Evolutionary conservation across 192 early-diverging fungal genomes (phyloP).

Genomic region (Umbelopsis ramanniana): DNA sequence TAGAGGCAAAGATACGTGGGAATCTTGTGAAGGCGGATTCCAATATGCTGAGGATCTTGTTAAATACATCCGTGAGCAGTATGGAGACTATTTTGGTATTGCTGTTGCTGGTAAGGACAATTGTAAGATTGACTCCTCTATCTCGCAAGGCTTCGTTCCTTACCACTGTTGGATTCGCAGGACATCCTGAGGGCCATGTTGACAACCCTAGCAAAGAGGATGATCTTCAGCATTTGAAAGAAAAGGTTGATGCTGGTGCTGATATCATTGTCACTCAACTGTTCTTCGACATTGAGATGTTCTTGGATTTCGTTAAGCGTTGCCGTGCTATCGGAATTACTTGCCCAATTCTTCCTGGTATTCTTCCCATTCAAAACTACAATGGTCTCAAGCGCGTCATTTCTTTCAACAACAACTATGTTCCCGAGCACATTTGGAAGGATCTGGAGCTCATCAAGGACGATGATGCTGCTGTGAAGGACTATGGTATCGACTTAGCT

Average conservation of each 20-base stretch:
- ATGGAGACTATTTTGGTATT: constrained; percentile 95
- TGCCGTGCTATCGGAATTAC: constrained; percentile 76
- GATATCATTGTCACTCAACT: constrained; percentile 96
- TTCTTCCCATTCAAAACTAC: constrained; percentile 95
- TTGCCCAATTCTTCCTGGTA: constrained; percentile 85
- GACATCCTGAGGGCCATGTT: constrained; percentile 93
- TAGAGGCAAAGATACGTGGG: constrained; percentile 79
- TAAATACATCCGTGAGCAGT: constrained; percentile 80
- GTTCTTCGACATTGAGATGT: constrained; percentile 85
- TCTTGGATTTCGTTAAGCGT: constrained; percentile 77
- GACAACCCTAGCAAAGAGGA: constrained; percentile 74
- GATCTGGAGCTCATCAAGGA: constrained; percentile 91
- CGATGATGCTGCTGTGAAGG: constrained; percentile 96
- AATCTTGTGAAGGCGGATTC: constrained; percentile 78
- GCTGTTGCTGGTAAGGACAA: constrained; percentile 91
- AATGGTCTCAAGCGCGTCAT: constrained; percentile 89
- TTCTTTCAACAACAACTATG: constrained; percentile 79
- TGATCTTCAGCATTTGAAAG: constrained; percentile 81
- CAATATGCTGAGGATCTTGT: constrained; percentile 87
- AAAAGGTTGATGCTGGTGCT: constrained; percentile 90
- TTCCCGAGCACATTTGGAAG: constrained; percentile 74
- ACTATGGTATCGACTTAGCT: constrained; percentile 85
- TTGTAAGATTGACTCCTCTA: not conserved
- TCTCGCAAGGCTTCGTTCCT: not conserved
- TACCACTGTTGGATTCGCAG: constrained; percentile 31